Percentiles rank a stretch among this genome's conserved stretches.
These are phyloP conservation scores for Paramecium biaurelia DNA, from an alignment of 73 alveolate genomes.

Conservation along the genomic window DNA sequence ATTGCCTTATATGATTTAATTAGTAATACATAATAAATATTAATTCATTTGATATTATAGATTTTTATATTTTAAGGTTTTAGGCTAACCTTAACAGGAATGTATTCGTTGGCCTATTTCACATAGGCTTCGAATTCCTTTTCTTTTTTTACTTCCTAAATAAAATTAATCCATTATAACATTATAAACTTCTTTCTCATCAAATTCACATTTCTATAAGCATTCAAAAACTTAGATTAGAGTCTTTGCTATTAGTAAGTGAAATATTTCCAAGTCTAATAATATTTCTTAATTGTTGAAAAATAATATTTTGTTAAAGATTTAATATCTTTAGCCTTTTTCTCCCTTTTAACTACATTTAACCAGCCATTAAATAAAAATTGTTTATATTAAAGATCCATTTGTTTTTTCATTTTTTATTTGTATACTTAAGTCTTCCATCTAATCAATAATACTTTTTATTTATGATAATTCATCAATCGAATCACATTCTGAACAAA, in stretches of 20 bases:
- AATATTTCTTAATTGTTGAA: neutral
- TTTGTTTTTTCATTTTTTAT: neutral
- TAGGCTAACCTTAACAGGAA: neutral
- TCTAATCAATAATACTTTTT: neutral
- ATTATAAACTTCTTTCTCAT: neutral
- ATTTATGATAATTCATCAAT: neutral
- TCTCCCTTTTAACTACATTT: neutral
- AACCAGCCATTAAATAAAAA: neutral
- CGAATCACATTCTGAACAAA: neutral
- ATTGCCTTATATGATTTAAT: neutral
- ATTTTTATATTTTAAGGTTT: neutral
- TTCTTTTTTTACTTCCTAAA: neutral
- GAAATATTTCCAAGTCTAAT: neutral
- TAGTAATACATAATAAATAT: neutral
- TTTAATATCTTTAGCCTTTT: neutral
- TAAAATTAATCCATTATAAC: neutral
- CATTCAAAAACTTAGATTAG: neutral
- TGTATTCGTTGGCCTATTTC: neutral
- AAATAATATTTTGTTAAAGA: neutral
- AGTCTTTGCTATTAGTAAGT: neutral
- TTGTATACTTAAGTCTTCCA: neutral
- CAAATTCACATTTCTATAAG: neutral
- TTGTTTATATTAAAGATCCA: neutral
- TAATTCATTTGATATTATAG: slow-evolving; percentile 14
- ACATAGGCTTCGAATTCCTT: slow-evolving; percentile 1